Conservation (phyloP, 352 stramenopile species). For the Phytophthora sp. region DNA sequence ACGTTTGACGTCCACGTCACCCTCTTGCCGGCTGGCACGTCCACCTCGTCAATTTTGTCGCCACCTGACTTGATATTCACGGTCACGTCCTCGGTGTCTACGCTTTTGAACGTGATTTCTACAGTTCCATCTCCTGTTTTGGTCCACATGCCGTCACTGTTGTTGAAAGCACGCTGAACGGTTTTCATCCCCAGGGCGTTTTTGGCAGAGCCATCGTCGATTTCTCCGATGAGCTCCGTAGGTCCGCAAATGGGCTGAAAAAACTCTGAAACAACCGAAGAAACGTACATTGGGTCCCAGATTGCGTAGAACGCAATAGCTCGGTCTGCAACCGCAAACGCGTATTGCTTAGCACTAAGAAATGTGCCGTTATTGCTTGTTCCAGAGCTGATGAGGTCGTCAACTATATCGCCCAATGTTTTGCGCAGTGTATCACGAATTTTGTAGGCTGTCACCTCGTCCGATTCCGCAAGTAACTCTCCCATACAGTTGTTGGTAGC, state of each 20-base stretch:
- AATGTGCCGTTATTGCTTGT: slow-evolving; percentile 41
- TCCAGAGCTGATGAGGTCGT: slow-evolving; percentile 45
- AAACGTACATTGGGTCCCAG: slow-evolving; percentile 54
- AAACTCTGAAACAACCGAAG: slow-evolving; percentile 46
- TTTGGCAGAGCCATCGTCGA: slow-evolving; percentile 50
- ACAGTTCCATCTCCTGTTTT: slow-evolving; percentile 37
- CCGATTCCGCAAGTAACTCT: slow-evolving; percentile 27
- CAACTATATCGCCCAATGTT: slow-evolving; percentile 47
- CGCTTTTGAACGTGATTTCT: slow-evolving; percentile 41
- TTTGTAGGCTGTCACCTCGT: slow-evolving; percentile 26
- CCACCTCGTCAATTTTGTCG: slow-evolving; percentile 36
- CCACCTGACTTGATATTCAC: slow-evolving; percentile 50
- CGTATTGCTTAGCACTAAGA: slow-evolving; percentile 39
- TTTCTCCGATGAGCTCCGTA: slow-evolving; percentile 46
- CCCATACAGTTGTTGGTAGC: slow-evolving; percentile 48
- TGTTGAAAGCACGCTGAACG: slow-evolving; percentile 45
- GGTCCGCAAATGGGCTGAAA: slow-evolving; percentile 53
- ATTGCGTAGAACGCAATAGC: slow-evolving; percentile 45
- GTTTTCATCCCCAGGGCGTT: slow-evolving; percentile 46
- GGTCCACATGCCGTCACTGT: slow-evolving; percentile 41
- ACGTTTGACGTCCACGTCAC: slow-evolving; percentile 32
- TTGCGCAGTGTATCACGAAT: slow-evolving; percentile 54
- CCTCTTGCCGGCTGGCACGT: slow-evolving; percentile 26
- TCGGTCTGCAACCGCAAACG: slow-evolving; percentile 44
- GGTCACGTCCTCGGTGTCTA: slow-evolving; percentile 39